Base-by-base conservation (phyloP, 306 rosid species). In the Vigna radiata region DNA sequence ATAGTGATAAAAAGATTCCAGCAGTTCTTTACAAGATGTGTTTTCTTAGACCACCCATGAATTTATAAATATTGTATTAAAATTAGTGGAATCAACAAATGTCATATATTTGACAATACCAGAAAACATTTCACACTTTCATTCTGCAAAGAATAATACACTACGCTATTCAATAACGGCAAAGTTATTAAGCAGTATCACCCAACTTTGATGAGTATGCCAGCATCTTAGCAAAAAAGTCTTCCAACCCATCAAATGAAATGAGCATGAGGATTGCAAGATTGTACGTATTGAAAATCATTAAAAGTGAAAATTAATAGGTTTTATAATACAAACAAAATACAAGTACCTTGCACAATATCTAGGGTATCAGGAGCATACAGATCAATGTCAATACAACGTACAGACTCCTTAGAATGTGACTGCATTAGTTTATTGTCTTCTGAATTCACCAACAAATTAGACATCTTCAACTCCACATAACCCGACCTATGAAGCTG, bases 401-500 rank as follows among this genome's bases (percentile, higher is more conserved):
- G 83, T 68, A 58, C 69, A n/a, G 69, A 68, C 66, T 82, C 83
- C 76, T 83, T 53, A 44, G 37, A 84, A 49, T 77, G 15, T 73
- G 80, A 76, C 33, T 78, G 64, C 50, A 41, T 68, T 77, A 48
- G 79, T 68, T 56, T 67, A 55, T 76, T 68, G 77, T 69, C 84
- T 69, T 82, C 87, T 76, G 68, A 59, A 62, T 65, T 72, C 81
- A 72, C 78, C 84, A 75, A 61, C 58, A 72, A 64, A 75, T 33
- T 59, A 62, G 80, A 48, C 58, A 25, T 72, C 61, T 85, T 80
- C 81, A 79, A 68, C 64, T 85, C 81, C 70, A 53, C 60, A 77
- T 77, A 84, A 73, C 43, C 74, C 68, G 81, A 85, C 89, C 91
- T 86, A 88, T 74, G 82, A 82, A 77, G 84, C 94, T 93, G 97